Evolutionary conservation across 495 filamentous ascomycete genomes (phyloP).

Genomic region (Lepraria neglecta): DNA sequence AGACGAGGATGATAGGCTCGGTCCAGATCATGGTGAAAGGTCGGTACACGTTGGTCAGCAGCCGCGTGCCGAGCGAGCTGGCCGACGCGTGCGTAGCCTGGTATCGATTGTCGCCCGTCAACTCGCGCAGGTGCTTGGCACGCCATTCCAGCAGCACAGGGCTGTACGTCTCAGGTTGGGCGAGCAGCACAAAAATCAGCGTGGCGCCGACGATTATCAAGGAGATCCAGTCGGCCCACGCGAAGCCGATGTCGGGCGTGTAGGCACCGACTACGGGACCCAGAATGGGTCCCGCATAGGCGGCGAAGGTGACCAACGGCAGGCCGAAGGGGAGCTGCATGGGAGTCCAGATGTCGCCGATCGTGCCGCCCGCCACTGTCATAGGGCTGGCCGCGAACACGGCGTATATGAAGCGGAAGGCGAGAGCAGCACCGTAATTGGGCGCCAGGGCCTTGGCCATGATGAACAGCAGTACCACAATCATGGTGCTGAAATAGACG

Average conservation of each 20-base stretch:
- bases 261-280: slow-evolving; percentile 42
- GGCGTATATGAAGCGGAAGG: not conserved
- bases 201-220: slow-evolving; percentile 40
- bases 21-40: slow-evolving; percentile 62
- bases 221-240: slow-evolving; percentile 47
- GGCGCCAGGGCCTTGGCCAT: not conserved
- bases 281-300: slow-evolving; percentile 40
- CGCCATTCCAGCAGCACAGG: slow-evolving; percentile 46
- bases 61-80: not conserved
- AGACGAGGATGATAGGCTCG: slow-evolving; percentile 54
- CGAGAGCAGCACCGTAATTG: not conserved
- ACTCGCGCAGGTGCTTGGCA: slow-evolving; percentile 38
- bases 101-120: slow-evolving; percentile 40
- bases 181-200: slow-evolving; percentile 31
- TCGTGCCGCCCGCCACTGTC: not conserved
- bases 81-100: slow-evolving; percentile 19
- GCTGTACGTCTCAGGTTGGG: slow-evolving; percentile 42
- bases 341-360: slow-evolving; percentile 41
- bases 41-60: slow-evolving; percentile 57
- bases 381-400: not conserved
- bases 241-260: slow-evolving; percentile 43
- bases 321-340: slow-evolving; percentile 42
- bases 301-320: slow-evolving; percentile 40
- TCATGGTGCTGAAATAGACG: not conserved
- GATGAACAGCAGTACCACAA: not conserved